Base-by-base conservation (phyloP, 169 alveolate species). In the Cryptosporidium baileyi region DNA sequence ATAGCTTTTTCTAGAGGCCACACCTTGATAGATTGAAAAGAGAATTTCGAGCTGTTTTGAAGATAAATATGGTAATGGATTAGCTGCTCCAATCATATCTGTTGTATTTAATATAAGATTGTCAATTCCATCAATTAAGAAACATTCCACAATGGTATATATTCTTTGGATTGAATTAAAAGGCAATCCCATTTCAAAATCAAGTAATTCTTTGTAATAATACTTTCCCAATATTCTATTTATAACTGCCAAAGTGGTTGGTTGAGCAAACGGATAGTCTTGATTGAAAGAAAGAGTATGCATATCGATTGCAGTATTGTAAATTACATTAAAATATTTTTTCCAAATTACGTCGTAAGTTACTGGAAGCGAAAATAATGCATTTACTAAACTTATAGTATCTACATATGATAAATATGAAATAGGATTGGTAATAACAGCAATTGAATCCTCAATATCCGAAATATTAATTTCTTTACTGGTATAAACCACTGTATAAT, bases 201-300 rank as follows among this genome's bases (percentile, higher is more conserved):
- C 65, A 54, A 51, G 57, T 22, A 41, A 38, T 59, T 51, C 74
- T 22, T 60, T 54, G 36, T 74, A 74, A 34, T 52, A 74, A 26
- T 51, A 38, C 26, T 51, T 74, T 28, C 28, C 36, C 41, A 49
- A 41, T 0, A 74, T 74, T 74, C 85, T 51, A 22, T 41, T 74
- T 41, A 74, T 74, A 19, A 43, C 85, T 30, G 85, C 54, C 36
- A 74, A 40, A 26, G 85, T 74, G 8, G 45, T 74, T 74, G 85
- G 85, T 32, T 74, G 85, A 0, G 85, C 85, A 74, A 74, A 74
- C n/a, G 85, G 85, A 74, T 74, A 74, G 19, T 74, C 85, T 38
- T 74, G 85, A 24, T 74, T 74, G 36, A 54, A 74, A 1, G 85
- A 57, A 1, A 74, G 19, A n/a, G 6, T n/a, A 13, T 74, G 65